Base-by-base conservation (phyloP, 1,139 yeast genomes). In the Yamadazyma diddensiae region DNA sequence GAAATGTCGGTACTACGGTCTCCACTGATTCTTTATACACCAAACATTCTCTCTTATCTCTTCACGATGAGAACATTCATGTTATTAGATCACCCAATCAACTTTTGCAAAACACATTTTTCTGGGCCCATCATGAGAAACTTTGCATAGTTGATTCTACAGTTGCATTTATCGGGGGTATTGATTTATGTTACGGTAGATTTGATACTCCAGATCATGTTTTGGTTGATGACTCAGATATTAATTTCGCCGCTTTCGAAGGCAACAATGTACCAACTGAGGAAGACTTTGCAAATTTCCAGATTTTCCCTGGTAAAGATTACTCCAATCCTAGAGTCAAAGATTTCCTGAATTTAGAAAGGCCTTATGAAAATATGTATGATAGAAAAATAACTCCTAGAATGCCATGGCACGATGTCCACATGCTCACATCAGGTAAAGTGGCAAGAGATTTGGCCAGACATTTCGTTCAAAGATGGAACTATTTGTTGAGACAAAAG, bases 341-440 rank as follows among this genome's bases (percentile, higher is more conserved):
- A 48, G 99, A 94, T 57, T 94, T 94, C 54, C 75, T 55, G 50
- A 80, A 73, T 2, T 68, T 94, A 38, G 88, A 90, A 43, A 79
- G 78, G 43, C 98, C 98, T 1, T 88, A 82, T 51, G 94, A 85
- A 30, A 86, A 88, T 15, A 83, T 92, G 94, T 88, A 88, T 53
- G 95, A 94, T 56, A 74, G 99, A 42, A 66, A 75, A 20, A 59
- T 59, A 15, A 73, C 77, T 11, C 97, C 98, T 3, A 74, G 99
- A 49, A 94, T 94, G 99, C 98, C 98, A 5, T 94, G 98, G 99
- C 99, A 94, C 57, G 99, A 94, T 68, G 86, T 94, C 28, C 97
- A 92, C 50, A 92, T 90, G 95, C 79, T 88, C 62, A 80, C 94
- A 3, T 77, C 90, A 7, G 99, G 99, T n/a, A 94, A 90, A 50